Evolutionary conservation across 148 eudicot species (phyloP).

Genomic region (Fagopyrum homotropicum): DNA sequence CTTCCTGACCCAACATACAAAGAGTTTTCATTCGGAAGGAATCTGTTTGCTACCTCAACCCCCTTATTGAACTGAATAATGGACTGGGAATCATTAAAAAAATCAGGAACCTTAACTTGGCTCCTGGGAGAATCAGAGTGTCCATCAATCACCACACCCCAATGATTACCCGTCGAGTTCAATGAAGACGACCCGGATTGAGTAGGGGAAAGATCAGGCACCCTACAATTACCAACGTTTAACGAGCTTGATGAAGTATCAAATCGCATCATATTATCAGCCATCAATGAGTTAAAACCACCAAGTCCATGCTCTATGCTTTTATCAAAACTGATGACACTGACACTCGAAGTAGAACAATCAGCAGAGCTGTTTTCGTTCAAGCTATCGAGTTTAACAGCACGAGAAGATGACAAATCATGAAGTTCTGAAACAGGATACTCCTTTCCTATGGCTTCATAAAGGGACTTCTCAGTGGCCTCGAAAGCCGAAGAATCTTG

Average conservation of each 20-base stretch:
- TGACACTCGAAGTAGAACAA: background rate
- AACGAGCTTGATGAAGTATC: conserved; percentile 27
- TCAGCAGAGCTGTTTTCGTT: conserved; percentile 14
- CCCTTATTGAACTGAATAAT: conserved; percentile 53
- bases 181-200: conserved; percentile 27
- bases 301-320: background rate
- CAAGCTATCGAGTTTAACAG: conserved; percentile 10
- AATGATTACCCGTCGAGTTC: conserved; percentile 25
- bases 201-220: conserved; percentile 14
- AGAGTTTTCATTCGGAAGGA: conserved; percentile 36
- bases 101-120: conserved; percentile 34
- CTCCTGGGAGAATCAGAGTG: conserved; percentile 42
- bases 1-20: conserved; percentile 18
- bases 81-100: conserved; percentile 51
- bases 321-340: conserved; percentile 7
- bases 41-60: conserved; percentile 49
- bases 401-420: background rate
- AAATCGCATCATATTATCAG: conserved; percentile 17
- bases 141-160: conserved; percentile 25
- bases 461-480: conserved; percentile 63
- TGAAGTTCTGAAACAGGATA: conserved; percentile 28
- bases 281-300: conserved; percentile 19
- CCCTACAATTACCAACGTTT: conserved; percentile 18
- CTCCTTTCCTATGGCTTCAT: conserved; percentile 47
- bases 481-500: conserved; percentile 56